Conservation (phyloP, 176 grass and related monocot species). For the Tillandsia fasciculata region DNA sequence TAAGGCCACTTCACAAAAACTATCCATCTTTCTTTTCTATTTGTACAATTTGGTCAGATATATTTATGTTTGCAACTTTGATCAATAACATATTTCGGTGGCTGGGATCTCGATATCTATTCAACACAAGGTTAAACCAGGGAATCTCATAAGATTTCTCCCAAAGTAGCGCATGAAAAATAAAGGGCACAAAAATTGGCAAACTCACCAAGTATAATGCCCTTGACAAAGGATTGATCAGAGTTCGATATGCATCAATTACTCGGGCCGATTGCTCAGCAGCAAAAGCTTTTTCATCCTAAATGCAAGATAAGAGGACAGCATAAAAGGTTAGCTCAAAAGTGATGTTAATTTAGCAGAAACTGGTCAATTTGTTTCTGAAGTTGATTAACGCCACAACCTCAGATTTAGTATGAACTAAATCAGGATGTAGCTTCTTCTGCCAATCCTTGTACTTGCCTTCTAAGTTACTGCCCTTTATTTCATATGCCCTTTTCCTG, state of each 20-base stretch:
- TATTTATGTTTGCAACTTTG: no score
- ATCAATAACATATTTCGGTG: no score
- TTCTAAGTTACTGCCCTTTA: constrained; percentile 54
- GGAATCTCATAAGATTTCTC: no score
- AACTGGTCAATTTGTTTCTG: not conserved
- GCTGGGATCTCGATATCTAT: no score
- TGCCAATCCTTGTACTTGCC: constrained; percentile 91
- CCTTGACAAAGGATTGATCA: constrained; percentile 62
- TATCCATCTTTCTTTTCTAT: no score
- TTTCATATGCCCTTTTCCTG: constrained; percentile 46
- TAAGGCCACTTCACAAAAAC: no score
- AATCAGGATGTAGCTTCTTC: constrained; percentile 91
- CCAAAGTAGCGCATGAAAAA: no score
- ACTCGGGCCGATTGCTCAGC: constrained; percentile 73
- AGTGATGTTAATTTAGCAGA: not conserved
- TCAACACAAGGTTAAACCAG: no score
- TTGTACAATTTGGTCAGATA: no score
- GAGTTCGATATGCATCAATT: constrained; percentile 75
- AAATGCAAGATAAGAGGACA: not conserved
- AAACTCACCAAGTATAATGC: constrained; percentile 75
- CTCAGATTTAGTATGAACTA: constrained; percentile 95
- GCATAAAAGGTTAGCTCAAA: not conserved
- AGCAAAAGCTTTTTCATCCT: constrained; percentile 83
- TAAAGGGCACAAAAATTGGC: not conserved
- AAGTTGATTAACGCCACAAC: constrained; percentile 21